Percentiles rank a stretch among this genome's conserved stretches.
phyloP scores from a whole-genome alignment of 2,329 filamentous ascomycete genomes.

The Monilinia vaccinii-corymbosi region DNA sequence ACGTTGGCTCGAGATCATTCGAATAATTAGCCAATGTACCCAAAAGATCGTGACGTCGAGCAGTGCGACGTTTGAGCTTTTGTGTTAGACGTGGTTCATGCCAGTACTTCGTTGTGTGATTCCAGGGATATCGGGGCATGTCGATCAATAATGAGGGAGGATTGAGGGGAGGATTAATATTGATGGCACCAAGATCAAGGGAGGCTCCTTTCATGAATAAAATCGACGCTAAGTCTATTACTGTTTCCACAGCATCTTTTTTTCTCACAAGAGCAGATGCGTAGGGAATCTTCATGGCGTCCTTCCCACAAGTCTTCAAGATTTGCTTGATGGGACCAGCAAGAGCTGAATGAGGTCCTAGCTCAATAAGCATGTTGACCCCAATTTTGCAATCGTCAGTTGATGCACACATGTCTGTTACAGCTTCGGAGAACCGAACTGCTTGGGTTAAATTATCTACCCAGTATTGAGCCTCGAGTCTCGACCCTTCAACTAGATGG shows the following conservation, averaged over 20 bases:
- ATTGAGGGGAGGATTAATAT: constrained; percentile 32
- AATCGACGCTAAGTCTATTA: constrained; percentile 13
- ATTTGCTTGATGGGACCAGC: constrained; percentile 21
- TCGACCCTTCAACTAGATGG: constrained; percentile 6
- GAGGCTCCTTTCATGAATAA: constrained; percentile 16
- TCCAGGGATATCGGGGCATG: constrained; percentile 46
- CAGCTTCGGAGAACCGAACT: constrained; percentile 36
- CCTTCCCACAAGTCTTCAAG: constrained; percentile 33
- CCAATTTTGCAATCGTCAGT: constrained; percentile 15
- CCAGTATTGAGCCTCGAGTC: constrained; percentile 36
- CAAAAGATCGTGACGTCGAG: constrained; percentile 4
- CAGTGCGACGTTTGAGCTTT: constrained; percentile 24
- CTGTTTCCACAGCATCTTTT: constrained; percentile 14
- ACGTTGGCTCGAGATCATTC: constrained; percentile 6
- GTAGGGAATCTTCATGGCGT: constrained; percentile 31
- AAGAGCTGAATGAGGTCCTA: constrained; percentile 19
- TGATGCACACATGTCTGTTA: constrained; percentile 24
- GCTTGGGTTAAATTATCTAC: constrained; percentile 35
- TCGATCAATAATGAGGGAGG: constrained; percentile 18
- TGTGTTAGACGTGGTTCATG: constrained; percentile 41
- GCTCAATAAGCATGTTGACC: constrained; percentile 18
- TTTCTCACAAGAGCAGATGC: constrained; percentile 12
- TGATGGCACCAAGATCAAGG: constrained; percentile 40
- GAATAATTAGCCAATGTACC: constrained; percentile 3
- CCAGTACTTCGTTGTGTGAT: constrained; percentile 43